Conservation (phyloP, 139 green algal genomes). For the Chlamydomonas eustigma region DNA sequence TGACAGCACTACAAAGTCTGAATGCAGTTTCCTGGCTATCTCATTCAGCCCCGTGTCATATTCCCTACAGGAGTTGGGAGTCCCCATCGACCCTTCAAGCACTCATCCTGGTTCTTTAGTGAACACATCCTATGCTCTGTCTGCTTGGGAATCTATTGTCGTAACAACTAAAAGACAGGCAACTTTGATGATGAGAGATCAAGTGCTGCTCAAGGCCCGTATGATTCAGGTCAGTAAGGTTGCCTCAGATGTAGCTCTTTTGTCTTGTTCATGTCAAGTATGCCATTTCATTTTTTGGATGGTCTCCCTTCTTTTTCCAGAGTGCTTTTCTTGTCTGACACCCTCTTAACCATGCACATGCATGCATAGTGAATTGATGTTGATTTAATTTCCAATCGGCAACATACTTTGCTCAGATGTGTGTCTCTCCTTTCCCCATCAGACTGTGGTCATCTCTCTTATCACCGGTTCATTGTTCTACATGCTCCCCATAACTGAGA, state of each 20-base stretch:
- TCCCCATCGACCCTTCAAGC: neutral
- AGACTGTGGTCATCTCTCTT: conserved; percentile 27
- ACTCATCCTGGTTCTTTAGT: conserved; percentile 37
- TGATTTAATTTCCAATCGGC: neutral
- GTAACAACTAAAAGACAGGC: conserved; percentile 31
- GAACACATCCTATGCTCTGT: conserved; percentile 34
- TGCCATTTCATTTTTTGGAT: too few species aligned
- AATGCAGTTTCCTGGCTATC: neutral
- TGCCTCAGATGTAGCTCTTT: too few species aligned
- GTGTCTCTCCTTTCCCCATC: neutral
- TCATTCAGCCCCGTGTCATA: neutral
- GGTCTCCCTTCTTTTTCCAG: too few species aligned
- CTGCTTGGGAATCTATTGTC: conserved; percentile 14
- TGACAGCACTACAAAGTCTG: neutral
- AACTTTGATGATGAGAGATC: conserved; percentile 53
- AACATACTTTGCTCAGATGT: too few species aligned
- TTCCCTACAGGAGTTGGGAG: neutral
- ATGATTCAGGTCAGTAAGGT: conserved; percentile 8
- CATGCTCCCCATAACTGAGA: conserved; percentile 19
- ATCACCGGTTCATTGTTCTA: conserved; percentile 36
- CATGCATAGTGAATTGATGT: too few species aligned
- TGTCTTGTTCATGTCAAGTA: too few species aligned
- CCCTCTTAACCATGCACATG: too few species aligned
- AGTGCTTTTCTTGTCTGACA: too few species aligned
- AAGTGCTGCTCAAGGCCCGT: conserved; percentile 32